Base-by-base conservation (phyloP, 306 rosid species). In the Sicyos edulis region DNA sequence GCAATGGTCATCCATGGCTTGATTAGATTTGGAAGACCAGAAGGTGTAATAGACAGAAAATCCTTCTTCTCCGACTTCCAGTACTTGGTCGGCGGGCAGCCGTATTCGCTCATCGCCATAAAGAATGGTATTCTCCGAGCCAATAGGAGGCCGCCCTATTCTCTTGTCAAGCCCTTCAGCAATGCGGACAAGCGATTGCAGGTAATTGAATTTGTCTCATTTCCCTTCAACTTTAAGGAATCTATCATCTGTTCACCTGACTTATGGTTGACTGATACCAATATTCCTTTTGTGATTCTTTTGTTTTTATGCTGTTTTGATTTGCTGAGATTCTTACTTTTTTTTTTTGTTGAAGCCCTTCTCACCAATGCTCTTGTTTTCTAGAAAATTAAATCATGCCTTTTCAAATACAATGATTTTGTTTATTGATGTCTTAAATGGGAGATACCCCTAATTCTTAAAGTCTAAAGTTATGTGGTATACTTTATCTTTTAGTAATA, bases 1-100 rank as follows among this genome's bases (percentile, higher is more conserved):
- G 99, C 96, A 32, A 95, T 91, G 97, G 92, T 87, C 42, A 91
- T 95, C 74, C 99, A 95, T 83, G 96, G 91, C 6, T 68, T 88
- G 22, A 87, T 85, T 42, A 83, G 83, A 40, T 58, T 85, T 51
- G 99, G 99, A 58, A 75, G 81, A 54, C 92, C 95, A 13, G 89
- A 89, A 78, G 86, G 91, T 64, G 73, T 87, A 13, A 83, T 91
- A 29, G 96, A 95, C 77, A 83, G 96, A 79, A 91, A 87, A 83
- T 85, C 86, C 65, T 91, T 95, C 85, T 86, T 74, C 78, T 81
- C 86, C 21, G 87, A 89, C 57, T 95, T 95, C 75, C 87, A 77
- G 54, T 95, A 95, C 78, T 34, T 95, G 56, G 81, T 95, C 10
- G 99, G 97, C 47, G 99, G 99, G 22, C 51, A 85, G 72, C 84